phyloP scores from a whole-genome alignment of 768 basidiomycete genomes.

The Neoboletus magnificus region DNA sequence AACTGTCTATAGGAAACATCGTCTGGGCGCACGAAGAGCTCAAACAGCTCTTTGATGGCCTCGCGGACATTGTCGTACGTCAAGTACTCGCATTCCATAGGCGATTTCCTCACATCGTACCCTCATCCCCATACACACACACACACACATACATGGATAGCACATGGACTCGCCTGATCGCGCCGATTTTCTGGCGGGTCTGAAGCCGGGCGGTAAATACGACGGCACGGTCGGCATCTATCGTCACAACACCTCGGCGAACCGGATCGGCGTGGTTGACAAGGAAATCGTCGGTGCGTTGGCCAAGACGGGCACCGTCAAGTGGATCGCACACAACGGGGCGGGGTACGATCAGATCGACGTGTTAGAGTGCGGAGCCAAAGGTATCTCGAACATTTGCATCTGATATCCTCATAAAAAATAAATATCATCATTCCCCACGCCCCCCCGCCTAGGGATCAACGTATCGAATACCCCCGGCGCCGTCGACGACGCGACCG shows the following conservation, averaged over 20 bases:
- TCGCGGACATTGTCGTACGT: conserved; percentile 78
- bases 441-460: conserved; percentile 37
- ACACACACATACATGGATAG: conserved; percentile 27
- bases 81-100: neutral
- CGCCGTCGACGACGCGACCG: conserved; percentile 88
- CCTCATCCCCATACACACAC: neutral
- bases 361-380: conserved; percentile 64
- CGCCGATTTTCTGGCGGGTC: conserved; percentile 63
- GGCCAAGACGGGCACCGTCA: conserved; percentile 50
- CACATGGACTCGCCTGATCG: conserved; percentile 57
- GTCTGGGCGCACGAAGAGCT: conserved; percentile 82
- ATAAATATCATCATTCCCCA: too few species aligned
- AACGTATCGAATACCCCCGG: conserved; percentile 84
- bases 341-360: conserved; percentile 92
- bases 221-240: conserved; percentile 71
- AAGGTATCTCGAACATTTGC: conserved; percentile 42
- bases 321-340: conserved; percentile 91
- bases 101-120: neutral
- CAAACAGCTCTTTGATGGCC: conserved; percentile 55
- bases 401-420: neutral
- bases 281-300: conserved; percentile 70
- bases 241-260: conserved; percentile 65
- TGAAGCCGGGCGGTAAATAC: conserved; percentile 70
- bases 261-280: conserved; percentile 74
- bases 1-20: conserved; percentile 50